Percentiles rank a stretch among this genome's conserved stretches.
Conservation (phyloP, 169 alveolate genomes). For the Plasmodium knowlesi region DNA sequence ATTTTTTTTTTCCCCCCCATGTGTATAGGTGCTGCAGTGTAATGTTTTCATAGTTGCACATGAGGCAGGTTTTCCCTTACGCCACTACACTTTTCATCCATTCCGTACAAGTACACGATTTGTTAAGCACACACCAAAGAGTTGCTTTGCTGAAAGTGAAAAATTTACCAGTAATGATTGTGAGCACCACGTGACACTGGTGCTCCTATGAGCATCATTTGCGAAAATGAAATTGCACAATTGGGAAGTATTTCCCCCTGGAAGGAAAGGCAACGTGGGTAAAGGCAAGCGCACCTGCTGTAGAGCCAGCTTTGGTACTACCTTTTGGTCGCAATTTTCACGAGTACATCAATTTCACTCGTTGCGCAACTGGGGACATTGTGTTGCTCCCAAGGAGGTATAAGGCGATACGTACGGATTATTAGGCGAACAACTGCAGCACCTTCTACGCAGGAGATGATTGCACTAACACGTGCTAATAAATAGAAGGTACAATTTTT, state of each 20-base stretch:
- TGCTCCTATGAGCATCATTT: not conserved
- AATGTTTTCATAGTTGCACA: not conserved
- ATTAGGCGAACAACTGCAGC: not conserved
- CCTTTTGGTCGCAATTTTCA: not conserved
- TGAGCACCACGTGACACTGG: not conserved
- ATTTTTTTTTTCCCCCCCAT: not conserved
- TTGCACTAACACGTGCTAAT: not conserved
- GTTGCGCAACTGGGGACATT: not conserved
- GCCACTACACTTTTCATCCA: not conserved
- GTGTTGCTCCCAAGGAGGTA: not conserved
- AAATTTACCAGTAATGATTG: not conserved
- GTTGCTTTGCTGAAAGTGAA: not conserved
- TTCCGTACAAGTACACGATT: not conserved
- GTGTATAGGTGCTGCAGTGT: not conserved
- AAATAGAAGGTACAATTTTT: not conserved
- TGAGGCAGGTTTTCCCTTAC: not conserved
- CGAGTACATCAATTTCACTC: not conserved
- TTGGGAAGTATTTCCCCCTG: not conserved
- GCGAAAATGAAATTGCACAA: not conserved
- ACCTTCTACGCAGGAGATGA: not conserved
- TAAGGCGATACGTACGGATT: not conserved
- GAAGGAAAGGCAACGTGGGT: not conserved
- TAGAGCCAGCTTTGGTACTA: not conserved
- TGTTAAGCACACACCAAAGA: not conserved
- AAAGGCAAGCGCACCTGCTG: not conserved